Evolutionary conservation across 768 basidiomycete genomes (phyloP), one percentile per base, ranked within the genome.

Genomic region (Mycena chlorophos): DNA sequence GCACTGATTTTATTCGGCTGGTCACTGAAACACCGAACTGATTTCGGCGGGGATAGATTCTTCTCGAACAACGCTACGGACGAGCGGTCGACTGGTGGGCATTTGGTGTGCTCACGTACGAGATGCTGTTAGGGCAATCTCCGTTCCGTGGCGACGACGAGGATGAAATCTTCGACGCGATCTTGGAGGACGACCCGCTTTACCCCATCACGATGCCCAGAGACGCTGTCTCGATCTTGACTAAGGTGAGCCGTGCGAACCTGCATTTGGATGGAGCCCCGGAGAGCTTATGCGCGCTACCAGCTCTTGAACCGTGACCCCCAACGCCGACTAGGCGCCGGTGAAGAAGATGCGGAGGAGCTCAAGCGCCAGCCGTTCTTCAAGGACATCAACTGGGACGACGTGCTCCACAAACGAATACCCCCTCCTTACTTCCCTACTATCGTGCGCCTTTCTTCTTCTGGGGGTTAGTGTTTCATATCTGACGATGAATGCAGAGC

Each of bases 21-120:
- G 39, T 62, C 62, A 47, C 19, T 26, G n/a, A 5, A 55, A 28
- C 10, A 16, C 26, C 4, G 20, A 49, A 1, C 45, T 17, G n/a
- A 14, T 16, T 14, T n/a, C n/a, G n/a, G n/a, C 3, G 22, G 26
- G 17, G 26, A 5, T 58, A 98, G 95, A 99, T 99, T 71, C 79
- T 99, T 51, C 82, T 98, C n/a, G 97, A 99, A 74, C 97, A 98
- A 75, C 90, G 94, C 45, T 99, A 99, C 65, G 95, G 94, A 10
- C 92, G 94, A 34, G 96, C 97, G 12, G 97, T 99, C 38, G 97
- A 99, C 69, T 99, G 97, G 97, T 99, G 97, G 97, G 97, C 97
- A 13, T 98, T 98, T 69, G 97, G 97, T 61, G 97, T 99, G 3
- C 74, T 99, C 64, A 98, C 90, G 23, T 99, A 99, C 69, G 97